Conservation (phyloP, 1,284 basidiomycete genomes). For the Leccinum colubrinum region DNA sequence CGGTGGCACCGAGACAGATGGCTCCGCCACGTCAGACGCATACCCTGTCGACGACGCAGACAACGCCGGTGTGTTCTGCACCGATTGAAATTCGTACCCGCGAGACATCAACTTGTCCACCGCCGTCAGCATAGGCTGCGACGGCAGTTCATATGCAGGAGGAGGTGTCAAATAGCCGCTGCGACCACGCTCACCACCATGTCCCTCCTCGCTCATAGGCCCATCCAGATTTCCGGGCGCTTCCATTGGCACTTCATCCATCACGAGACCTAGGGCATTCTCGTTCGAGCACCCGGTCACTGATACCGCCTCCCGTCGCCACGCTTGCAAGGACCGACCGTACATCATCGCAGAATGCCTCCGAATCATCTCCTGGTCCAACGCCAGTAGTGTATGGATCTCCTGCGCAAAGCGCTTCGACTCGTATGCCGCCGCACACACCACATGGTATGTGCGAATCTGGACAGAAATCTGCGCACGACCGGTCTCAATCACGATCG, state of each 20-base stretch:
- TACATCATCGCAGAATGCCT: constrained; percentile 15
- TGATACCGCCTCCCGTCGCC: neutral
- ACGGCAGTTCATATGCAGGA: constrained; percentile 7
- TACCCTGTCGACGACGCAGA: neutral
- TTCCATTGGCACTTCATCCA: constrained; percentile 26
- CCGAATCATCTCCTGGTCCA: constrained; percentile 22
- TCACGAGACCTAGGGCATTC: constrained; percentile 8
- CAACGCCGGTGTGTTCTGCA: neutral
- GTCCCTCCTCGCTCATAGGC: neutral
- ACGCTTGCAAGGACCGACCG: constrained; percentile 2
- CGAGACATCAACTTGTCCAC: neutral
- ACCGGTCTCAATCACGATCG: constrained; percentile 13
- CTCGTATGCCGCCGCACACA: constrained; percentile 15
- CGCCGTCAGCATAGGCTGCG: neutral
- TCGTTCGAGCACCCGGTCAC: neutral
- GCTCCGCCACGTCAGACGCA: neutral
- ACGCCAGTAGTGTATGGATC: constrained; percentile 14
- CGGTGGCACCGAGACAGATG: neutral
- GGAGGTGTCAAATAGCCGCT: constrained; percentile 1
- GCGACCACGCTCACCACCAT: neutral
- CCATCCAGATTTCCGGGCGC: neutral
- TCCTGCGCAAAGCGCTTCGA: constrained; percentile 25
- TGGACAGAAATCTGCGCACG: constrained; percentile 22
- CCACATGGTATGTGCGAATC: constrained; percentile 23
- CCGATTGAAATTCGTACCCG: neutral